Evolutionary conservation across 2,329 filamentous ascomycete species (phyloP), one percentile per base, ranked within the genome.

Genomic region (Davidsoniella eucalypti): DNA sequence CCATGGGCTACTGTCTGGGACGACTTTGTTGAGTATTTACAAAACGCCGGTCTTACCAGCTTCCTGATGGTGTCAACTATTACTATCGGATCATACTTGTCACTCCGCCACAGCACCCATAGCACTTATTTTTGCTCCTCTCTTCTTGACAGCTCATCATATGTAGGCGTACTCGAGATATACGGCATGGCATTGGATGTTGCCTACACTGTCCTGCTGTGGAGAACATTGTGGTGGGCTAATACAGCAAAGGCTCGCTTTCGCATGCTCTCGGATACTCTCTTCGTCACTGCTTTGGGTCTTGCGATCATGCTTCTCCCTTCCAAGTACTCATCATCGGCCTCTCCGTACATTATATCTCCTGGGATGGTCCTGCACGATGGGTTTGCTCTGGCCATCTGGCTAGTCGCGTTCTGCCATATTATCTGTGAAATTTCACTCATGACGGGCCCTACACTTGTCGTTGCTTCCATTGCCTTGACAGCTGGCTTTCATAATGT

Each of bases 61-160:
- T 43, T 69, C 2, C 44, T 63, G 17, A 63, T 64, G 42, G 61
- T 75, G 39, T 63, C 65, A 9, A 45, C 47, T 9, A 46, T 53
- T 29, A 16, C 44, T 10, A 26, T 39, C n/a, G 46, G 17, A 8
- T 16, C 46, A 12, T 23, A 39, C 9, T 21, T 39, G 5, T 36
- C 46, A 4, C 39, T 26, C 14, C 29, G 46, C 6, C 63, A 65
- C n/a, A 61, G 62, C 2, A 57, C 59, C 16, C 61, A 57, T n/a
- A 75, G 73, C 10, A 73, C 70, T 0, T 74, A 70, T 52, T 67
- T 75, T 51, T 78, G 74, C 56, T 69, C 72, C 16, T 55, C 63
- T 4, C 56, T 63, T 3, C 54, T 65, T 12, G 71, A 74, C 49
- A 65, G 61, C 47, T 59, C 59, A 2, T 56, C 59, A 4, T 58